Evolutionary conservation across 805 yeast genomes (phyloP).

Genomic region (Metschnikowia colocasiae): DNA sequence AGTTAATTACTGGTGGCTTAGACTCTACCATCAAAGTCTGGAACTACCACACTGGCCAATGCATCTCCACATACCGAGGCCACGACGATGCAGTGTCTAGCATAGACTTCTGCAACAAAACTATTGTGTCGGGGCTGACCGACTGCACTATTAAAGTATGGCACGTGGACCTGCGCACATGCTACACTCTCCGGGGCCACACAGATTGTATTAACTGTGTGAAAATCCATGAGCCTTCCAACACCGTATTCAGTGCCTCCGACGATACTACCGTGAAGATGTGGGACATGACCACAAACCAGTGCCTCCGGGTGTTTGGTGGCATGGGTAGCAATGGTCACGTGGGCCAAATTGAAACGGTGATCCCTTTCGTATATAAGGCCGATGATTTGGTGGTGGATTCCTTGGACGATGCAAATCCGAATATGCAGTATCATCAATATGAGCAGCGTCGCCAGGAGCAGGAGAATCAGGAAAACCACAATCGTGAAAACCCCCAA

Average conservation of each 20-base stretch:
- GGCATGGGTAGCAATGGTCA: constrained; percentile 76
- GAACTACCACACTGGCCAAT: constrained; percentile 93
- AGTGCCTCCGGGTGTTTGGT: constrained; percentile 76
- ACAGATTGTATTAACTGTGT: constrained; percentile 90
- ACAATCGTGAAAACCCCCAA: background rate
- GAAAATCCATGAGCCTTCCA: constrained; percentile 74
- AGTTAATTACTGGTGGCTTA: constrained; percentile 86
- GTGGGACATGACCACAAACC: constrained; percentile 88
- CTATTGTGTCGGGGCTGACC: constrained; percentile 90
- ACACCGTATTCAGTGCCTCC: constrained; percentile 78
- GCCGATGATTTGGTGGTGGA: constrained; percentile 52
- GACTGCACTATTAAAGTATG: constrained; percentile 91
- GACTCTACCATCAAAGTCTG: constrained; percentile 92
- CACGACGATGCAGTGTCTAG: constrained; percentile 83
- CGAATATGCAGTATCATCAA: constrained; percentile 15
- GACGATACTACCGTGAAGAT: constrained; percentile 90
- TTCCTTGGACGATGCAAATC: constrained; percentile 32
- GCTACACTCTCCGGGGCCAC: constrained; percentile 91
- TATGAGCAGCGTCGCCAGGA: constrained; percentile 13
- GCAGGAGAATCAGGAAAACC: background rate
- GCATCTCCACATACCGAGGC: constrained; percentile 90
- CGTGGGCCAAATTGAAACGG: constrained; percentile 91
- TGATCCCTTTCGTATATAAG: constrained; percentile 75
- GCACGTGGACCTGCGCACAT: constrained; percentile 92
- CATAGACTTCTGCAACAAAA: constrained; percentile 74